phyloP scores from a whole-genome alignment of 148 eudicot species.

The Polygonum maritimum region DNA sequence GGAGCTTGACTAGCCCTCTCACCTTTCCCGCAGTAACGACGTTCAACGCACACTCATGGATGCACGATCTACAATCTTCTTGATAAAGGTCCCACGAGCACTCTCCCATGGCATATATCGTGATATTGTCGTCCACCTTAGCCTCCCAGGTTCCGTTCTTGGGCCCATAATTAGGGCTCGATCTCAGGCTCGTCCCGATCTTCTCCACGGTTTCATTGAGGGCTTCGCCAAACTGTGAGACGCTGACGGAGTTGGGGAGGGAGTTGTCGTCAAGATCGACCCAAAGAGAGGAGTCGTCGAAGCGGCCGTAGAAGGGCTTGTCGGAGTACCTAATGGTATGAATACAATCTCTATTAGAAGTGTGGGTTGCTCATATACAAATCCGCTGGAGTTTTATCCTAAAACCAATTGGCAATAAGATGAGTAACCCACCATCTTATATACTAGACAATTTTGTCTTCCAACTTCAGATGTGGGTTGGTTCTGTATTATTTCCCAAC shows the following conservation, averaged over 20 bases:
- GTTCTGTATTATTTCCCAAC: too few relatives aligned
- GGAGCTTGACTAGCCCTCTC: constrained; percentile 18
- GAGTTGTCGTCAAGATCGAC: not conserved
- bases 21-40: not conserved
- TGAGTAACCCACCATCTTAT: too few relatives aligned
- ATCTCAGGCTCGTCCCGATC: not conserved
- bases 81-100: constrained; percentile 39
- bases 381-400: too few relatives aligned
- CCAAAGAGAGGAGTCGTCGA: not conserved
- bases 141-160: not conserved
- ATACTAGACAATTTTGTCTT: too few relatives aligned
- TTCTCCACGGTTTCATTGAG: not conserved
- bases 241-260: not conserved
- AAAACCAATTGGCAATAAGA: too few relatives aligned
- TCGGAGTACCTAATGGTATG: not conserved
- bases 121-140: not conserved
- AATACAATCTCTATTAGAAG: too few relatives aligned
- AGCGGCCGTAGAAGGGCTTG: not conserved
- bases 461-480: too few relatives aligned
- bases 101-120: constrained; percentile 19
- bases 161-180: not conserved
- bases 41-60: constrained; percentile 9
- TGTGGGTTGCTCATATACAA: too few relatives aligned
- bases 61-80: constrained; percentile 21
- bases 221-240: not conserved